Evolutionary conservation across 495 filamentous ascomycete species (phyloP).

Genomic region (Penicillium goetzii): DNA sequence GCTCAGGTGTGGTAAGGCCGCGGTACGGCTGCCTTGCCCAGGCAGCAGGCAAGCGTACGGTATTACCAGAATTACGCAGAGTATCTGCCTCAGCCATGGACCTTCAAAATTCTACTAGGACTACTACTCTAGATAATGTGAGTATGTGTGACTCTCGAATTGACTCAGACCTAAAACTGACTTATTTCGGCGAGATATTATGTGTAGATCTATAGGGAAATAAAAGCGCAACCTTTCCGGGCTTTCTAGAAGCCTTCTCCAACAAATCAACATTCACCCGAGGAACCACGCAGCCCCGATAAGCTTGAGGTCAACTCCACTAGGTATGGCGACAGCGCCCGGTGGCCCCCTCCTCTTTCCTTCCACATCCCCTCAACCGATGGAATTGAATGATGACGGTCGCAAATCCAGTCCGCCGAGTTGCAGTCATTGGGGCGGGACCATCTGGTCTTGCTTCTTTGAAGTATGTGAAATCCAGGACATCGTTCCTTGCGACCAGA

Average conservation of each 20-base stretch:
- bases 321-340: conserved; percentile 24
- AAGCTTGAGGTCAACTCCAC: conserved; percentile 22
- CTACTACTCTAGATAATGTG: neutral
- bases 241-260: neutral
- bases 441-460: conserved; percentile 48
- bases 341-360: conserved; percentile 12
- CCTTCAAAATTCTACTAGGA: neutral
- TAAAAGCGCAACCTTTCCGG: neutral
- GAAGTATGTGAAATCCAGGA: conserved; percentile 36
- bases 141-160: neutral
- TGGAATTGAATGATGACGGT: conserved; percentile 34
- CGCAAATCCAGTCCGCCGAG: conserved; percentile 35
- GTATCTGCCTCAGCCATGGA: neutral
- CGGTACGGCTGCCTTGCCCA: conserved; percentile 22
- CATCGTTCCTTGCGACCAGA: neutral
- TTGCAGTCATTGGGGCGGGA: conserved; percentile 53
- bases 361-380: conserved; percentile 9
- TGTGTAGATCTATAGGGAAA: neutral
- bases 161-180: neutral
- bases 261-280: neutral
- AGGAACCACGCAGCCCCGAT: neutral
- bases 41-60: neutral
- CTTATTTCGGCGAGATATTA: neutral
- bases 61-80: conserved; percentile 1
- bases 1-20: conserved; percentile 21